Conservation (phyloP, 768 basidiomycete genomes). For the Tephrocybe rancida region DNA sequence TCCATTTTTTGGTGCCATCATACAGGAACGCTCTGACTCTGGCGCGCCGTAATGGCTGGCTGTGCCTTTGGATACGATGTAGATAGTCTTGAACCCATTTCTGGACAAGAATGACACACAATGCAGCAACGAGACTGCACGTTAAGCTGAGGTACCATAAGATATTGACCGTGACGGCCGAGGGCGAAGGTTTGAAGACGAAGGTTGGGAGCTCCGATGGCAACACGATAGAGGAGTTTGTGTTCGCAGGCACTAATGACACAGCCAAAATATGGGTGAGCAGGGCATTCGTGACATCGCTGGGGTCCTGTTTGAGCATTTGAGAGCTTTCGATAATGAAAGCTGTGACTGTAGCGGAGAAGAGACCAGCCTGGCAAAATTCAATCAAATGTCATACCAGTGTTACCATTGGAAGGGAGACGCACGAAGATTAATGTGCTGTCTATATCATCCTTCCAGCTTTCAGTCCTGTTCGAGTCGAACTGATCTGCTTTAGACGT, state of each 20-base stretch:
- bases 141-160: conserved; percentile 36
- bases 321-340: conserved; percentile 38
- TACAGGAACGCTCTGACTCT: conserved; percentile 3
- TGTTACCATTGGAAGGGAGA: too few species aligned
- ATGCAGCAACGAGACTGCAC: conserved; percentile 25
- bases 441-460: conserved; percentile 1
- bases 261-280: conserved; percentile 21
- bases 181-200: conserved; percentile 14
- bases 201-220: neutral
- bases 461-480: neutral
- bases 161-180: conserved; percentile 26
- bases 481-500: neutral
- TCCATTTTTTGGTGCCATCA: neutral
- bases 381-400: too few species aligned
- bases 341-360: conserved; percentile 38
- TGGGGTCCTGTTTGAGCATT: conserved; percentile 29
- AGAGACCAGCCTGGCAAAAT: conserved; percentile 38
- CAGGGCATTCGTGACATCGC: conserved; percentile 24
- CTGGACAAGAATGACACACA: conserved; percentile 24
- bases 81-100: too few species aligned
- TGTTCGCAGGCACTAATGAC: conserved; percentile 1
- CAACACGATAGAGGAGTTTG: neutral
- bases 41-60: neutral
- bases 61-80: neutral
- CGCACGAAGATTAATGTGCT: neutral